Percentiles rank a stretch among this genome's conserved stretches.
phyloP scores from a whole-genome alignment of 352 stramenopile species.

The Halophytophthora batemanensis region DNA sequence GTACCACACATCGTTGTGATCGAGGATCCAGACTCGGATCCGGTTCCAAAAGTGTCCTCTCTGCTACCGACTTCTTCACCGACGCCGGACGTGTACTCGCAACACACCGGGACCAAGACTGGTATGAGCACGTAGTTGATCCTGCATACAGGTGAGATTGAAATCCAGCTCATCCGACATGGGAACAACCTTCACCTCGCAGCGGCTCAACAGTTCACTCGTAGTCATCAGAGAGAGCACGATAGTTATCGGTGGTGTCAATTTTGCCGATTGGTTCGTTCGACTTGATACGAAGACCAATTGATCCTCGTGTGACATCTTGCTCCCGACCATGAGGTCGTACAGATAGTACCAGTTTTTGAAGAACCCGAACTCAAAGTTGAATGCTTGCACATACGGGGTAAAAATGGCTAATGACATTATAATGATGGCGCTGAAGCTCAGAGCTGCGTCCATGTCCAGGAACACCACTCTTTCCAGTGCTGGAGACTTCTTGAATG shows the following conservation, averaged over 20 bases:
- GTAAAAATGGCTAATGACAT: conserved; percentile 16
- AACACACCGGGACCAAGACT: no score
- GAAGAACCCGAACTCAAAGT: conserved; percentile 9
- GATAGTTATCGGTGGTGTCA: conserved; percentile 18
- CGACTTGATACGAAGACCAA: conserved; percentile 11
- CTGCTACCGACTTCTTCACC: no score
- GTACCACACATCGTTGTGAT: not conserved
- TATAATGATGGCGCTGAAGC: conserved; percentile 13
- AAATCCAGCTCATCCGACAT: not conserved
- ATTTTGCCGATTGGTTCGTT: conserved; percentile 12
- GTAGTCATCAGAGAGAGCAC: conserved; percentile 8
- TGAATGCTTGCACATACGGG: conserved; percentile 15
- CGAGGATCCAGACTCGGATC: not conserved
- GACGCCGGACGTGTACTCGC: no score
- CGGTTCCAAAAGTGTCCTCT: not conserved
- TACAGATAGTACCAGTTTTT: conserved; percentile 6
- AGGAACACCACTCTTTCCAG: conserved; percentile 9
- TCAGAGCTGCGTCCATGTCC: conserved; percentile 13
- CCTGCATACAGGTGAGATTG: no score
- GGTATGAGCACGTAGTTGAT: no score
- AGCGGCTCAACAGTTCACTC: conserved; percentile 5
- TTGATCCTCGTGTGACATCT: conserved; percentile 9
- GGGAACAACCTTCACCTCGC: conserved; percentile 5
- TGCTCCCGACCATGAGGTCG: not conserved
- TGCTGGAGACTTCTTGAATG: conserved; percentile 10